Base-by-base conservation (phyloP, 352 stramenopile genomes). In the Aphanomyces stellatus region DNA sequence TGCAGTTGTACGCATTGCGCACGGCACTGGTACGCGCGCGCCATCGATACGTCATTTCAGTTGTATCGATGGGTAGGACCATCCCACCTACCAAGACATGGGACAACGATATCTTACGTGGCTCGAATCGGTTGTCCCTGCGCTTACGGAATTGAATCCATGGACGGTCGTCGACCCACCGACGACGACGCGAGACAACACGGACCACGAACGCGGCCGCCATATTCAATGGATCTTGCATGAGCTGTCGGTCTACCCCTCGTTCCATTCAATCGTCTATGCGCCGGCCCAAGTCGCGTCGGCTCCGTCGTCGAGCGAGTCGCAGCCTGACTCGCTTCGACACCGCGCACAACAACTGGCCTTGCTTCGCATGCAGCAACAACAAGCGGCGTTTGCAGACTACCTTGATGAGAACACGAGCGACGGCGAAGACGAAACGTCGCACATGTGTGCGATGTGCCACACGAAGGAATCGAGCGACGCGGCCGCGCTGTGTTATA, bases 1-100 rank as follows among this genome's bases (percentile, higher is more conserved):
- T 92, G 22, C 86, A 94, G 41, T 41, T 92, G 27, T 92, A 94
- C 65, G 86, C 91, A 4, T 79, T 94, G 17, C 82, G 90, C 71
- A 81, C 88, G 34, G 40, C 60, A 3, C 46, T 51, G 30, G 49
- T 67, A 67, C 33, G 33, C 28, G 25, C 40, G 19, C 19, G 10
- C 22, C 10, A 43, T 55, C 8, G 13, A 30, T 31, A 3, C 8
- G 24, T 41, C 31, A 24, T n/a, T 51, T 2, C 5, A 28, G 22
- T 53, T 53, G 25, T 57, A 34, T 15, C 19, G 19, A 22, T 57
- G 22, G 17, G 1, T 57, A 57, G 49, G 49, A 57, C 30, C 49
- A 57, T 53, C 46, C 46, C 25, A 28, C 25, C 19, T 53, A 28
- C 25, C 46, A 53, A 8, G 46, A 53, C 8, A 8, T 53, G 8